Conservation (phyloP, 1,284 basidiomycete genomes). For the Malassezia brasiliensis region DNA sequence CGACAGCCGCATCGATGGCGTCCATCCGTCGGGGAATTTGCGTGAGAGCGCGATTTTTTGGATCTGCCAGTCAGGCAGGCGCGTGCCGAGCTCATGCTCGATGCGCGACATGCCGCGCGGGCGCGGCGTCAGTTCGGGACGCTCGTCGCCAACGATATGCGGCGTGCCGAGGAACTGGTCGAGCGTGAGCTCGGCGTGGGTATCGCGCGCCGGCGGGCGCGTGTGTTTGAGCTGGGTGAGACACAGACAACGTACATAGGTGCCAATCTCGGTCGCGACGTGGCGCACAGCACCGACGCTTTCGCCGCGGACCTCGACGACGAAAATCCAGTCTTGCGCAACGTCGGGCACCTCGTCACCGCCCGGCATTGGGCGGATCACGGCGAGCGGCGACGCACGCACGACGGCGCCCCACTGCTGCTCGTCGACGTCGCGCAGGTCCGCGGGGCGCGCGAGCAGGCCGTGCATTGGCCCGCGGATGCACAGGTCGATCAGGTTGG, state of each 20-base stretch:
- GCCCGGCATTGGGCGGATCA: constrained; percentile 29
- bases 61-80: constrained; percentile 31
- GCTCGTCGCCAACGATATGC: background rate
- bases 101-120: constrained; percentile 36
- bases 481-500: constrained; percentile 23
- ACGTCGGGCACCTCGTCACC: constrained; percentile 4
- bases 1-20: constrained; percentile 39
- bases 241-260: constrained; percentile 17
- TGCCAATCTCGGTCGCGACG: constrained; percentile 30
- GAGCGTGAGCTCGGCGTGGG: constrained; percentile 12
- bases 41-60: constrained; percentile 30
- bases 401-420: constrained; percentile 21
- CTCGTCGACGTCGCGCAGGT: constrained; percentile 11
- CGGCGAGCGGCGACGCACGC: constrained; percentile 21
- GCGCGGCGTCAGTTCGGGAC: constrained; percentile 9
- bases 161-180: constrained; percentile 31
- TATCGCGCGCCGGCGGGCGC: constrained; percentile 3
- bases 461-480: constrained; percentile 24
- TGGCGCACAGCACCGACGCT: constrained; percentile 29
- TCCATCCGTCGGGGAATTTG: constrained; percentile 41
- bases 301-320: constrained; percentile 35
- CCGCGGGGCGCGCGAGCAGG: constrained; percentile 22
- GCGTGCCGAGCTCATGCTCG: constrained; percentile 31
- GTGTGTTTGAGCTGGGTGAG: constrained; percentile 14
- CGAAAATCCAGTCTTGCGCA: constrained; percentile 37